Evolutionary conservation across 495 filamentous ascomycete genomes (phyloP).

Genomic region (Tuber microsphaerosporum): DNA sequence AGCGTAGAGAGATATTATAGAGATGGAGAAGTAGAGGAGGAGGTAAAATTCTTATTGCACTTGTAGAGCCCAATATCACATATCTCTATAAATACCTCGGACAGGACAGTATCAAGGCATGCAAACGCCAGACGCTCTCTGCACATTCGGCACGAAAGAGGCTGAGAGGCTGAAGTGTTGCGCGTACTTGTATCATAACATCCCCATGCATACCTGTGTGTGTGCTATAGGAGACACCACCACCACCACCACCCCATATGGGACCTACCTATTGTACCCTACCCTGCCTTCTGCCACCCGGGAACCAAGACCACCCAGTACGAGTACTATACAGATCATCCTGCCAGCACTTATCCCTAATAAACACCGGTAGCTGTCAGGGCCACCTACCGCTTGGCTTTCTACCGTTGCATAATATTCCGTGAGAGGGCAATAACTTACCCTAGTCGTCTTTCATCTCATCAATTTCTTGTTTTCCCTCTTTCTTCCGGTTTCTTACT

Average conservation of each 20-base stretch:
- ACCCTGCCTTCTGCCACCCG: neutral
- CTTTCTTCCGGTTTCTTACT: no score
- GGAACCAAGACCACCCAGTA: neutral
- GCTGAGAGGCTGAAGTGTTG: conserved; percentile 3
- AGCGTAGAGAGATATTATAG: neutral
- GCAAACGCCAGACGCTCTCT: neutral
- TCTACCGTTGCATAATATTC: neutral
- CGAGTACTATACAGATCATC: no score
- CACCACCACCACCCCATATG: neutral
- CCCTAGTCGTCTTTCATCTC: neutral
- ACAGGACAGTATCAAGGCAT: neutral
- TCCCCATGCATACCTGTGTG: neutral
- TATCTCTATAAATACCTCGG: neutral
- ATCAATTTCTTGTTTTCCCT: neutral
- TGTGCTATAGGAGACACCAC: neutral
- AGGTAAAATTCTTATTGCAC: neutral
- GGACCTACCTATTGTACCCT: neutral
- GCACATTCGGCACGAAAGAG: neutral
- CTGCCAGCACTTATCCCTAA: neutral
- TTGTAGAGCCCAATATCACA: neutral
- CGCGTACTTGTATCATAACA: neutral
- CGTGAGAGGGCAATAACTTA: neutral
- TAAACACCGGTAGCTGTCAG: neutral
- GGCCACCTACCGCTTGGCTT: neutral
- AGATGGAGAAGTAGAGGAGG: neutral